These are phyloP conservation scores for Thermochaetoides dissita DNA, from an alignment of 2,329 filamentous ascomycete genomes.

Conservation along the genomic window DNA sequence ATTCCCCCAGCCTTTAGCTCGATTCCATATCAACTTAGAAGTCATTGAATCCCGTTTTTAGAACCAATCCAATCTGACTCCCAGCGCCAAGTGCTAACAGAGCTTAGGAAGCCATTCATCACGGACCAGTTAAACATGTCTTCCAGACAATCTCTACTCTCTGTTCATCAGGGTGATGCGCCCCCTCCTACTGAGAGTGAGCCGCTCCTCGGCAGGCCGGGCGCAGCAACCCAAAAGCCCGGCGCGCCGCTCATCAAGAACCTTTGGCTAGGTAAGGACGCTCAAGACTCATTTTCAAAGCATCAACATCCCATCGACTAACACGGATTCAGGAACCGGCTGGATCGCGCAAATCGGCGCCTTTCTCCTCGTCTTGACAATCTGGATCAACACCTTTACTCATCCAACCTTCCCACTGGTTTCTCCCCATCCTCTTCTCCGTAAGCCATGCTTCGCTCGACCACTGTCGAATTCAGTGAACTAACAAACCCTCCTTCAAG, in stretches of 20 bases:
- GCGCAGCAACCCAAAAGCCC: constrained; percentile 44
- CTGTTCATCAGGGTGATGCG: background rate
- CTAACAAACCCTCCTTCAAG: too few species aligned
- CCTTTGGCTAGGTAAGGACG: constrained; percentile 50
- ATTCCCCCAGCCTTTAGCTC: too few species aligned
- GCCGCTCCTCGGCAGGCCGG: constrained; percentile 29
- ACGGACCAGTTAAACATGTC: constrained; percentile 3
- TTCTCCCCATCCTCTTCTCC: constrained; percentile 69
- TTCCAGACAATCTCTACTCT: constrained; percentile 1
- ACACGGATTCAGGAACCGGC: constrained; percentile 54
- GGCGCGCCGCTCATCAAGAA: constrained; percentile 54
- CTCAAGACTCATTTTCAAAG: constrained; percentile 14
- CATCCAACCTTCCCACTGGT: constrained; percentile 55
- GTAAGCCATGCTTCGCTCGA: background rate
- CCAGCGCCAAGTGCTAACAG: background rate
- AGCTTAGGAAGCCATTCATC: background rate
- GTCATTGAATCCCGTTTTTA: too few species aligned
- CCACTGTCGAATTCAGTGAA: too few species aligned
- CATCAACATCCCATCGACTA: constrained; percentile 1
- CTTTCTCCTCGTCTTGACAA: constrained; percentile 57
- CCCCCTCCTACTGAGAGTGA: constrained; percentile 22
- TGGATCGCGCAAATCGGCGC: constrained; percentile 67
- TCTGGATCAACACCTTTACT: constrained; percentile 66
- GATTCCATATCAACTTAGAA: too few species aligned
- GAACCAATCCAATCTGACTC: too few species aligned